Evolutionary conservation across 768 basidiomycete genomes (phyloP).

Genomic region (Paxillus involutus): DNA sequence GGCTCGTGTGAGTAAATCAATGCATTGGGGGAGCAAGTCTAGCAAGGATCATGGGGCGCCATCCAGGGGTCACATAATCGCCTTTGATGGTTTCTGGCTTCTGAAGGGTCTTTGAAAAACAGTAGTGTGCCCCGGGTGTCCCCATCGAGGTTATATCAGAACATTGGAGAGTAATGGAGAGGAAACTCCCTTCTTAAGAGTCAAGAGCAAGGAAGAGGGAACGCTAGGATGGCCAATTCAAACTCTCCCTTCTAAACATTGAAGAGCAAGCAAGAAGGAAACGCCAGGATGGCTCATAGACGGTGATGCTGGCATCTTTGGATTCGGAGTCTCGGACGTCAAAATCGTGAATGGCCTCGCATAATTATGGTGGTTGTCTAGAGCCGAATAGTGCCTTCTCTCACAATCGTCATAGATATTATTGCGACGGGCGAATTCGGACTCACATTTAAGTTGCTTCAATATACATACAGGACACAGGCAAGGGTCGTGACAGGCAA

Average conservation of each 20-base stretch:
- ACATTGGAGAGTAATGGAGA: conserved; percentile 18
- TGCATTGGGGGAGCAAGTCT: conserved; percentile 23
- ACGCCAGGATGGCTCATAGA: too few species aligned
- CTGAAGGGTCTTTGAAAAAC: conserved; percentile 14
- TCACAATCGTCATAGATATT: too few species aligned
- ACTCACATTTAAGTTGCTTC: too few species aligned
- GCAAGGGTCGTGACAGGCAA: not conserved
- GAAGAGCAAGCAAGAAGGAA: too few species aligned
- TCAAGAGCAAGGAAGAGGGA: conserved; percentile 23
- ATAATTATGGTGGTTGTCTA: too few species aligned
- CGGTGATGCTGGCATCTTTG: too few species aligned
- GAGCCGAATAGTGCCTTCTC: too few species aligned
- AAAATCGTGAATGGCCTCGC: too few species aligned
- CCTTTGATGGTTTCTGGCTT: conserved; percentile 10
- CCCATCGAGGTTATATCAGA: conserved; percentile 24
- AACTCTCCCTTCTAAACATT: not conserved
- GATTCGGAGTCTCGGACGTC: too few species aligned
- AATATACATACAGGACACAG: too few species aligned
- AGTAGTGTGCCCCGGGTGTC: conserved; percentile 7
- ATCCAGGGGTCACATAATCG: conserved; percentile 11
- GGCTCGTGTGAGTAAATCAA: conserved; percentile 26
- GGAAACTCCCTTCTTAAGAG: conserved; percentile 20
- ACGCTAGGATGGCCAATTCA: conserved; percentile 8
- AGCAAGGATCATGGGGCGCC: conserved; percentile 13
- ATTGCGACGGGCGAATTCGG: too few species aligned